phyloP scores from a whole-genome alignment of 805 yeast genomes.

The Saccharomycopsis olivae region DNA sequence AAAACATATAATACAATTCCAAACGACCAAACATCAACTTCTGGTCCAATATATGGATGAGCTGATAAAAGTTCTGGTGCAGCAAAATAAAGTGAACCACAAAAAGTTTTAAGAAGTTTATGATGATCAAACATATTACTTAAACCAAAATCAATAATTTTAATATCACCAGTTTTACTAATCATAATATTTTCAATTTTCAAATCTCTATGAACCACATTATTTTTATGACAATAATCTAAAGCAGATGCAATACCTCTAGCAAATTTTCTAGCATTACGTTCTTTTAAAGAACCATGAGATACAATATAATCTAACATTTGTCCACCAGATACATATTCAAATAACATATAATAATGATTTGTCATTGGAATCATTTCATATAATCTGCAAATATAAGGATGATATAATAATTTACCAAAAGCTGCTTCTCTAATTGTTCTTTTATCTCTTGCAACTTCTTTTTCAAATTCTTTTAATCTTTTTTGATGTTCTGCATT shows the following conservation, averaged over 20 bases:
- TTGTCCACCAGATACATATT: conserved; percentile 95
- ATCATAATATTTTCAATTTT: conserved; percentile 96
- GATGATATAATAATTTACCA: conserved; percentile 83
- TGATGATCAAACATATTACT: conserved; percentile 74
- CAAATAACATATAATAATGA: conserved; percentile 94
- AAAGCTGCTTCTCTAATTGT: conserved; percentile 93
- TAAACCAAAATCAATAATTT: conserved; percentile 92
- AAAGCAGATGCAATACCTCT: conserved; percentile 90
- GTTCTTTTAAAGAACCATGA: conserved; percentile 89
- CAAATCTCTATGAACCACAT: conserved; percentile 93
- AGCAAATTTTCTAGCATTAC: conserved; percentile 89
- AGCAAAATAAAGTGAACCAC: conserved; percentile 96
- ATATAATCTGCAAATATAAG: conserved; percentile 80
- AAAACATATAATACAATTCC: conserved; percentile 93
- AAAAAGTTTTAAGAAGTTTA: conserved; percentile 75
- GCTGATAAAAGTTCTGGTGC: conserved; percentile 96
- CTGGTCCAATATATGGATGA: conserved; percentile 90
- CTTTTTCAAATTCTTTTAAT: conserved; percentile 67
- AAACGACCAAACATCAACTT: conserved; percentile 96
- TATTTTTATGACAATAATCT: conserved; percentile 87
- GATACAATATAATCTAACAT: conserved; percentile 94
- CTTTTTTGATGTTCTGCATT: conserved; percentile 47
- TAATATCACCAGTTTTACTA: conserved; percentile 85
- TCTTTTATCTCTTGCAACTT: conserved; percentile 81
- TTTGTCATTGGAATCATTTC: conserved; percentile 96